Evolutionary conservation across 1,139 yeast genomes (phyloP), one percentile per base, ranked within the genome.

Genomic region (Debaryomycetaceae sp.): DNA sequence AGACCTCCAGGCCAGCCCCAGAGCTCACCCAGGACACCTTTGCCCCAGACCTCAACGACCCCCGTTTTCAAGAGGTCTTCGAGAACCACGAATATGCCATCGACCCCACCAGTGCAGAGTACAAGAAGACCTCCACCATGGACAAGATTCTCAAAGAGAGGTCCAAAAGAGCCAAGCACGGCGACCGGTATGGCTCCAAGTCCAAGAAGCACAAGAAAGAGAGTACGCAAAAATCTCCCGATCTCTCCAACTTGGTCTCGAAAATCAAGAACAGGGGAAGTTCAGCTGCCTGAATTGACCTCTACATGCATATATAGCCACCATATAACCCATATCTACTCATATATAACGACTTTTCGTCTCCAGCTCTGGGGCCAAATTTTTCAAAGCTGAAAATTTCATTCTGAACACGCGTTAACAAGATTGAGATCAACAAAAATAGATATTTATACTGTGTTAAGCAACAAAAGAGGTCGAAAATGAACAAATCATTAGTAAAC

Each of bases 81-180:
- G 95, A 90, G 55, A 83, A 82, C 52, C 96, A 88, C 53, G 95
- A 87, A 47, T 95, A 83, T 66, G 97, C 97, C 7, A 89, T 93
- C 57, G 96, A 87, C 63, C 93, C 97, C 20, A 84, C 96, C 14
- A 83, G 78, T 56, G 86, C 96, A 17, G 96, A 88, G 60, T 93
- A 81, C 72, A 90, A 87, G 69, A 82, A 85, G 68, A 90, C 98
- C 0, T 72, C 81, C 36, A 89, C 95, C 23, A 90, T 91, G 96
- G 84, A 84, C 60, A 77, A 84, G 63, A 80, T 93, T 42, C 68
- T 90, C 66, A 75, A 80, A 42, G 95, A 89, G 62, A 79, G 96
- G 54, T 76, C 84, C 34, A 80, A 80, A 58, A 78, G 95, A 58
- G 62, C 62, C 49, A 27, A 11, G 11, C 52, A 48, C 36, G 46